Base-by-base conservation (phyloP, 1,284 basidiomycete species). In the Laetiporus sulphureus region DNA sequence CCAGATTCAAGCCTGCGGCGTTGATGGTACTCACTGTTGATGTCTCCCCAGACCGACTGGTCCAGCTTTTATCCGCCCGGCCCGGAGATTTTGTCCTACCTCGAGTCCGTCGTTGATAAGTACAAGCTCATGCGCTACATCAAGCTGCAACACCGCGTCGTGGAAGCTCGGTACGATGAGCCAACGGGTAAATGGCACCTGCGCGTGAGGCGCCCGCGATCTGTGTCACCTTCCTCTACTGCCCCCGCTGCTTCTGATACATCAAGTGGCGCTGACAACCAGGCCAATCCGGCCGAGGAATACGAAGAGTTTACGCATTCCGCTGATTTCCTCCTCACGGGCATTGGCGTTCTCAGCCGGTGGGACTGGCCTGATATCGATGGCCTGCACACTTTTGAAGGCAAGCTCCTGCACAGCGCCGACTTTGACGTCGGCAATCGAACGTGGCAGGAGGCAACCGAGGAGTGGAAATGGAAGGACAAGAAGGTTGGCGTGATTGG, bases 401-500 rank as follows among this genome's bases (percentile, higher is more conserved):
- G 77, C 8, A 64, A 59, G 42, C 49, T 77, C 8, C 57, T 79
- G 5, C 78, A 81, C 46, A 74, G 72, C 31, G 79, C 78, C 2
- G 59, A 72, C 8, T 81, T 79, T 73, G 69, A 75, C 24, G 63
- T 64, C 18, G 62, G 58, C 11, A 66, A 68, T 23, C 61, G 59
- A 31, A 58, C 57, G 24, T 75, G 72, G 72, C 60, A 72, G 49
- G 70, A 72, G 19, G 67, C 62, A 2, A 67, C 72, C 10, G 65
- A 67, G 43, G 64, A 64, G 10, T 77, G 77, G 72, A 60, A n/a
- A n/a, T n/a, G n/a, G n/a, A n/a, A 59, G 21, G 68, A 73, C 40
- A 80, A 81, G 59, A 63, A 48, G 13, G 73, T 82, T 15, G 79
- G 71, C 4, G 71, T 83, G 4, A 75, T 83, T 43, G 79, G 79